Evolutionary conservation across 2,329 filamentous ascomycete genomes (phyloP).

Genomic region (Arthrobotrys megalospora): DNA sequence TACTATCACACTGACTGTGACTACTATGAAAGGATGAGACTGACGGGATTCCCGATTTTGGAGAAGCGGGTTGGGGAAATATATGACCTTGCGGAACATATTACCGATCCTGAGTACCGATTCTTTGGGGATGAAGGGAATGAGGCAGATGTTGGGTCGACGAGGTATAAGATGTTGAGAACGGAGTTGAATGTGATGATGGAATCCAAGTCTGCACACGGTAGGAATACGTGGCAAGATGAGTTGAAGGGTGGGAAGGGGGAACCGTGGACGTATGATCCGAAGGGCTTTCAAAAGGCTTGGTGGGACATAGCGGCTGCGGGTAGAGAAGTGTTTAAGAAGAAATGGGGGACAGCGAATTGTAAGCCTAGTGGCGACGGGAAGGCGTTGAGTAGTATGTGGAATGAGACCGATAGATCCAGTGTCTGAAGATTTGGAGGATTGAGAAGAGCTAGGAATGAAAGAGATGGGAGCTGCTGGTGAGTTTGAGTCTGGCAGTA

Average conservation of each 20-base stretch:
- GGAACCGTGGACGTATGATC: slow-evolving; percentile 72
- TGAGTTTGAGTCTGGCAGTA: no score
- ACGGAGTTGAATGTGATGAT: slow-evolving; percentile 65
- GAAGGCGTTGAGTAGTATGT: no score
- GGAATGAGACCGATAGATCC: no score
- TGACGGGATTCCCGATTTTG: slow-evolving; percentile 65
- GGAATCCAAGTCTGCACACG: slow-evolving; percentile 63
- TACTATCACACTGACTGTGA: slow-evolving; percentile 70
- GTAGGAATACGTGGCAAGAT: slow-evolving; percentile 71
- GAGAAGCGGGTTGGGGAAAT: slow-evolving; percentile 67
- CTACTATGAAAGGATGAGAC: slow-evolving; percentile 69
- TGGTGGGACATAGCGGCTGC: slow-evolving; percentile 27
- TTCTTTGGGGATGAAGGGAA: slow-evolving; percentile 17
- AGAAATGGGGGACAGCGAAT: slow-evolving; percentile 15
- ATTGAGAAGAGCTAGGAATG: no score
- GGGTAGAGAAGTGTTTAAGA: slow-evolving; percentile 10
- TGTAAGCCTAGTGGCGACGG: no score
- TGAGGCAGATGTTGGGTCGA: background rate
- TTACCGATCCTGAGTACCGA: slow-evolving; percentile 40
- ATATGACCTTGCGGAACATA: slow-evolving; percentile 65
- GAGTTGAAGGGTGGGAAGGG: slow-evolving; percentile 71
- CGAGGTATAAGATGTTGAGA: slow-evolving; percentile 40
- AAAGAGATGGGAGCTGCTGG: no score
- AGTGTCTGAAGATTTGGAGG: no score
- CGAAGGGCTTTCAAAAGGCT: slow-evolving; percentile 63